Percentiles rank a stretch among this genome's conserved stretches.
Conservation (phyloP, 2,329 filamentous ascomycete species). For the Pyricularia sp. region DNA sequence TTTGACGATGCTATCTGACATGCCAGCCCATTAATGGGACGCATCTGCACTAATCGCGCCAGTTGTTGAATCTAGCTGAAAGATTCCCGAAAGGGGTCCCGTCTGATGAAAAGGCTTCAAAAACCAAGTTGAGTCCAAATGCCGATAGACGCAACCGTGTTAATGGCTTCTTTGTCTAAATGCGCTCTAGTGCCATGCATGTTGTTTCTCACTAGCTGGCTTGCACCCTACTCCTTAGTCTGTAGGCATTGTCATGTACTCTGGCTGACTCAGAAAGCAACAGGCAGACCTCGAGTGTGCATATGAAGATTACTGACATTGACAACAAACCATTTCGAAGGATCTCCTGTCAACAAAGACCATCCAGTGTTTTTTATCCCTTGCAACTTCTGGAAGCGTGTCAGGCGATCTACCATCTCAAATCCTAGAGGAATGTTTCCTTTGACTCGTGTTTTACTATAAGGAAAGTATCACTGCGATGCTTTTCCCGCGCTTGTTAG, state of each 20-base stretch:
- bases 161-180: neutral
- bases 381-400: no score
- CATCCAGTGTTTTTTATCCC: no score
- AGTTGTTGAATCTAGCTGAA: neutral
- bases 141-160: neutral
- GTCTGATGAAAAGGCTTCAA: neutral
- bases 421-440: no score
- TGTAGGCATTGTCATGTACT: neutral
- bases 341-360: no score
- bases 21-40: neutral
- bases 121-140: no score
- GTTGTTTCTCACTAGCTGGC: neutral
- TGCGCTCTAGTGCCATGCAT: neutral
- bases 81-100: neutral
- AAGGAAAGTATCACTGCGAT: no score
- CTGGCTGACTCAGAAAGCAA: neutral
- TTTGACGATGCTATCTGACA: neutral
- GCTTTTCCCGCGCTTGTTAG: no score
- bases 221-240: neutral
- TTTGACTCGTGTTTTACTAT: no score
- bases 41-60: neutral
- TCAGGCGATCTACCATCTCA: no score
- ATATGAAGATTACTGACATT: no score
- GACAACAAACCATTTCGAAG: no score
- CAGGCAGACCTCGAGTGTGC: no score